Evolutionary conservation across 164 flowering plant genomes (phyloP).

Genomic region (Taxillus chinensis): DNA sequence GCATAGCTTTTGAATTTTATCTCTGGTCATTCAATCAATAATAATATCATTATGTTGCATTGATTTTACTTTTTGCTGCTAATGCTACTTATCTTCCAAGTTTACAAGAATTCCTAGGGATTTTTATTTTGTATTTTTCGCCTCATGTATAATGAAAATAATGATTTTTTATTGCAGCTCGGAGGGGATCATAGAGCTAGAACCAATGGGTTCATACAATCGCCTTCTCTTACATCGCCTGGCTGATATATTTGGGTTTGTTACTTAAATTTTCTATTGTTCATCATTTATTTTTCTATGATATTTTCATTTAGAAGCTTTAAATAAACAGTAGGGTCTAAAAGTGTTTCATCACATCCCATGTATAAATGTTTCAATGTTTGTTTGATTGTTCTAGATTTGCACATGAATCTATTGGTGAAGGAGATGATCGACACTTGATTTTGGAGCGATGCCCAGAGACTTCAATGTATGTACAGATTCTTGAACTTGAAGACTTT

Average conservation of each 20-base stretch:
- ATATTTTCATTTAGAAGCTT: not conserved
- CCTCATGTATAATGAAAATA: not conserved
- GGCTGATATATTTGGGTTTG: slow-evolving; percentile 90
- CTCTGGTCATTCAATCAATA: not conserved
- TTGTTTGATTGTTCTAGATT: slow-evolving; percentile 37
- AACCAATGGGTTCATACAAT: slow-evolving; percentile 77
- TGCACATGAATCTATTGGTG: slow-evolving; percentile 89
- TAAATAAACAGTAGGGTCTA: too few species aligned
- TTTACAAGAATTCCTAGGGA: not conserved
- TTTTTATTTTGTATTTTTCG: too few species aligned
- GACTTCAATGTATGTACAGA: slow-evolving; percentile 58
- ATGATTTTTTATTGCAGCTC: slow-evolving; percentile 34
- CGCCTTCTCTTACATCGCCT: slow-evolving; percentile 92
- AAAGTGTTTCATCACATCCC: too few species aligned
- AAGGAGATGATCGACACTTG: slow-evolving; percentile 82
- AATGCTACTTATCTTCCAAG: not conserved
- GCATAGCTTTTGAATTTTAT: too few species aligned
- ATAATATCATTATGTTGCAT: not conserved
- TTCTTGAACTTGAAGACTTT: not conserved
- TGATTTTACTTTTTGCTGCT: not conserved
- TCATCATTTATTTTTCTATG: not conserved
- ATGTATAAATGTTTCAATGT: not conserved
- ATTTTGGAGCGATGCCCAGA: slow-evolving; percentile 71
- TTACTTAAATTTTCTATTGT: not conserved
- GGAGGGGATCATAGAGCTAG: slow-evolving; percentile 58